phyloP scores from a whole-genome alignment of 345 rosid genomes.

The Eucalyptus sp. region DNA sequence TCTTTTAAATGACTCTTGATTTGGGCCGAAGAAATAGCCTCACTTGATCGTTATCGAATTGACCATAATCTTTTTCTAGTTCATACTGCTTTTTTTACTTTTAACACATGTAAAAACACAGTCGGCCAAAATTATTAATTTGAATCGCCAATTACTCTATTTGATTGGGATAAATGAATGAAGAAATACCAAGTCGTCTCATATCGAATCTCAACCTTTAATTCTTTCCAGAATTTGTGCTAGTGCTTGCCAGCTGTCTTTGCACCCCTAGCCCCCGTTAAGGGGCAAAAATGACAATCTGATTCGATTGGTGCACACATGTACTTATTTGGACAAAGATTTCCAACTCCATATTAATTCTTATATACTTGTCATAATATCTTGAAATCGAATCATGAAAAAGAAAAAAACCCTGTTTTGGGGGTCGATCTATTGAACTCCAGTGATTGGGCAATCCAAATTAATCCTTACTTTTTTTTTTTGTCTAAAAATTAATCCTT shows the following conservation, averaged over 20 bases:
- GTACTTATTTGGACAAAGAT: not conserved
- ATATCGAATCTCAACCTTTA: accelerated
- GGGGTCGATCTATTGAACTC: not conserved
- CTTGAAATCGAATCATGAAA: not conserved
- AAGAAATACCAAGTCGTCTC: accelerated
- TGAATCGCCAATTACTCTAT: too few species aligned
- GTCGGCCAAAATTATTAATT: accelerated
- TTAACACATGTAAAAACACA: accelerated
- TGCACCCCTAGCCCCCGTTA: too few species aligned
- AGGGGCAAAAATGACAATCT: not conserved
- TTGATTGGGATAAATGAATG: accelerated
- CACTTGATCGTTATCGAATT: too few species aligned
- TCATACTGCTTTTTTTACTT: too few species aligned
- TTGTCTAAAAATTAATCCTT: not conserved
- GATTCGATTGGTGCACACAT: accelerated
- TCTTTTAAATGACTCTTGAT: not conserved
- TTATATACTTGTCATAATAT: not conserved
- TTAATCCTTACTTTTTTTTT: not conserved
- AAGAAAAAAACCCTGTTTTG: too few species aligned
- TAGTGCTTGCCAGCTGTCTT: accelerated
- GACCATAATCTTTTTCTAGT: too few species aligned
- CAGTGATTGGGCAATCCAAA: not conserved
- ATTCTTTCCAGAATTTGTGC: accelerated
- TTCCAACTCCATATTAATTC: not conserved
- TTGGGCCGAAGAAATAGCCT: too few species aligned